Evolutionary conservation across 352 stramenopile genomes (phyloP).

Genomic region (Pythium monospermum): DNA sequence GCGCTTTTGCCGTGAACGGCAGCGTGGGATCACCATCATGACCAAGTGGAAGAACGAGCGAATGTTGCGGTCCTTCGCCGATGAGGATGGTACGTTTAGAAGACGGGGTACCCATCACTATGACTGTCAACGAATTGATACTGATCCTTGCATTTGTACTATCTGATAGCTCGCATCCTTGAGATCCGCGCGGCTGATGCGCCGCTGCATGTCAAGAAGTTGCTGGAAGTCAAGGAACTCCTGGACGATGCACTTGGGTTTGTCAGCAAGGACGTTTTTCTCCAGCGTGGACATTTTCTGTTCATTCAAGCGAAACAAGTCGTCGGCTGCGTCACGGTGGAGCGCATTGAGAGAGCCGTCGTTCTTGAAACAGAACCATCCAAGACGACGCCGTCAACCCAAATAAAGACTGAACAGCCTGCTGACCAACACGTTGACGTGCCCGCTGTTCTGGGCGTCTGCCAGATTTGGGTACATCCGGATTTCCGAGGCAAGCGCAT

Average conservation of each 20-base stretch:
- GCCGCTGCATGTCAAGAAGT: conserved; percentile 57
- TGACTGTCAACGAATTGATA: background rate
- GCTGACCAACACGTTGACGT: conserved; percentile 1
- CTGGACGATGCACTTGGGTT: conserved; percentile 72
- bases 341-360: conserved; percentile 45
- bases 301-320: conserved; percentile 56
- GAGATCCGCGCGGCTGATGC: conserved; percentile 57
- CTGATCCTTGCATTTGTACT: background rate
- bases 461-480: conserved; percentile 70
- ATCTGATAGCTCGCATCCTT: conserved; percentile 39
- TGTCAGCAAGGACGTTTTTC: conserved; percentile 41
- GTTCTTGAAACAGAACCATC: conserved; percentile 20
- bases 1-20: conserved; percentile 43
- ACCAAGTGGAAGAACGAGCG: conserved; percentile 68
- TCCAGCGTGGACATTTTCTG: conserved; percentile 54
- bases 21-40: conserved; percentile 46
- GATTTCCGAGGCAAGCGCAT: conserved; percentile 41
- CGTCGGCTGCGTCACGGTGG: conserved; percentile 54
- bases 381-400: background rate
- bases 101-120: too few relatives aligned
- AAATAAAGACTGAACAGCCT: background rate
- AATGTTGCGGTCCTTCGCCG: conserved; percentile 35
- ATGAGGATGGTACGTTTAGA: conserved; percentile 32
- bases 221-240: conserved; percentile 62
- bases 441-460: conserved; percentile 49